These are phyloP conservation scores for Stereocaulon alpinum DNA, from an alignment of 495 filamentous ascomycete species.

Conservation along the genomic window DNA sequence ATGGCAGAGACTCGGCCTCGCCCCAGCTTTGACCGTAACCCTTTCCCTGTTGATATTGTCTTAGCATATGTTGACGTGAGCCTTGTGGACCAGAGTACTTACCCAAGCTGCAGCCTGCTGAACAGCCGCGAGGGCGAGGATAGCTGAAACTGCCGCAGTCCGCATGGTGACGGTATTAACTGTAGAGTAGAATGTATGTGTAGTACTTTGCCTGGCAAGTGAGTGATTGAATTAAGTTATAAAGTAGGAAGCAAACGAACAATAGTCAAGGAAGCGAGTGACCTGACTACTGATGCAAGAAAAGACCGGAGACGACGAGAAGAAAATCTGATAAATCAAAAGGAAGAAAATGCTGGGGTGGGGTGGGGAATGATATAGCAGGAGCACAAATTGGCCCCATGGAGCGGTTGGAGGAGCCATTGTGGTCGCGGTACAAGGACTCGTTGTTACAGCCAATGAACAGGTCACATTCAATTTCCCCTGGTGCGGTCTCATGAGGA, in stretches of 20 bases:
- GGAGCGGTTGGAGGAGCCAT: neutral
- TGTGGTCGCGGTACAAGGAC: neutral
- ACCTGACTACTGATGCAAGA: conserved; percentile 19
- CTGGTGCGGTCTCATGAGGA: neutral
- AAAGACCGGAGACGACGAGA: conserved; percentile 23
- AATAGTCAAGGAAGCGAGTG: conserved; percentile 26
- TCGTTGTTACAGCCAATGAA: conserved; percentile 6
- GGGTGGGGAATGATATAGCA: conserved; percentile 19
- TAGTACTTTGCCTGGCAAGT: conserved; percentile 2
- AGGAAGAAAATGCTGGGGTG: conserved; percentile 19
- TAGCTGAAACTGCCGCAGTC: conserved; percentile 14
- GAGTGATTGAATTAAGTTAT: conserved; percentile 17
- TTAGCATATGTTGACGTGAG: neutral
- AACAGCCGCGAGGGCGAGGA: conserved; percentile 25
- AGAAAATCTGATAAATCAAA: conserved; percentile 22
- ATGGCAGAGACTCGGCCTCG: conserved; percentile 15
- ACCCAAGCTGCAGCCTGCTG: conserved; percentile 45
- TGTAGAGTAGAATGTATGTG: neutral
- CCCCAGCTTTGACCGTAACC: neutral
- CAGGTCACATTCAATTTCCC: neutral
- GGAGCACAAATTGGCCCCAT: conserved; percentile 9
- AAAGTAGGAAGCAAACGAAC: conserved; percentile 18
- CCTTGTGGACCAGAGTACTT: neutral
- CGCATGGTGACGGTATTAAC: conserved; percentile 23
- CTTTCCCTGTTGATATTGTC: neutral